These are phyloP conservation scores for Erythrophleum ivorense DNA, from an alignment of 331 rosid species.

Conservation along the genomic window DNA sequence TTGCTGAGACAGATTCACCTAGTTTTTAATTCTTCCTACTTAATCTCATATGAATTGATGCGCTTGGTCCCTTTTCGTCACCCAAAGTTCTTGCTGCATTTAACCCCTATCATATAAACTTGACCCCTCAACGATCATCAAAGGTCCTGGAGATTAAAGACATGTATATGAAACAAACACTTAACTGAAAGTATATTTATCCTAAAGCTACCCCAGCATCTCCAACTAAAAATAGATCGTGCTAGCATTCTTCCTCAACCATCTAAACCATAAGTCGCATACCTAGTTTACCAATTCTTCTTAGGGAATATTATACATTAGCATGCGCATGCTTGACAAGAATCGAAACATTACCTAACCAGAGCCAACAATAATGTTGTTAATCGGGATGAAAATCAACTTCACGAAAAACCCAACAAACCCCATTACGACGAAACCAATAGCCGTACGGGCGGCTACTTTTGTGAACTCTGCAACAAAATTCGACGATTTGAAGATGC, in stretches of 20 bases:
- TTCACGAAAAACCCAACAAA: constrained; percentile 54
- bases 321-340: neutral
- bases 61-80: neutral
- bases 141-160: neutral
- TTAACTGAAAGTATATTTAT: neutral
- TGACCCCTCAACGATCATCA: neutral
- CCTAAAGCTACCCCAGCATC: neutral
- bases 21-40: neutral
- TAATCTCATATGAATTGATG: neutral
- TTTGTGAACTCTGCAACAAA: constrained; percentile 43
- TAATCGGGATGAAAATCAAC: constrained; percentile 52
- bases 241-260: neutral
- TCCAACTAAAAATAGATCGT: neutral
- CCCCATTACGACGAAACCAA: constrained; percentile 53
- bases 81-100: neutral
- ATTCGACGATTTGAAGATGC: neutral
- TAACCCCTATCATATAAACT: neutral
- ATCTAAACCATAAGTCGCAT: neutral
- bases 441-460: constrained; percentile 50
- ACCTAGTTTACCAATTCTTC: neutral
- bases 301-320: neutral
- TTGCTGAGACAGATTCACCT: neutral
- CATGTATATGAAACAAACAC: neutral
- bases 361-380: constrained; percentile 51
- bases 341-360: constrained; percentile 28